These are phyloP conservation scores for Cyberlindnera subsufficiens DNA, from an alignment of 805 yeast species.

Conservation along the genomic window DNA sequence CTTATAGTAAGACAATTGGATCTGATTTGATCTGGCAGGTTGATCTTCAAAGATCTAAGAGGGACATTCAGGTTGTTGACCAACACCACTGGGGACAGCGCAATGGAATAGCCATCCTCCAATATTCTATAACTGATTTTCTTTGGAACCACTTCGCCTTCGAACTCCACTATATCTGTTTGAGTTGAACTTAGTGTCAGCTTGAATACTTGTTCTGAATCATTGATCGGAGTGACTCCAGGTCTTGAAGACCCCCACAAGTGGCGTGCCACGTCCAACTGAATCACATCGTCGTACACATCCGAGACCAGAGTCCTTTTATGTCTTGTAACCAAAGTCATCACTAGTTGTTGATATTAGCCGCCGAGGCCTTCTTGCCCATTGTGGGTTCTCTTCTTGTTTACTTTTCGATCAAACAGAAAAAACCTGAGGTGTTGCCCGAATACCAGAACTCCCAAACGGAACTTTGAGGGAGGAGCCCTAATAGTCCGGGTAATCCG, in stretches of 20 bases:
- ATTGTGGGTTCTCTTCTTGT: too few relatives aligned
- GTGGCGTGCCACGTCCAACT: conserved; percentile 21
- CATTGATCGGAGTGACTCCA: neutral
- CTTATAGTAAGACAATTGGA: conserved; percentile 32
- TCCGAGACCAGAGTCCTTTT: conserved; percentile 4
- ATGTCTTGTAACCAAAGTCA: conserved; percentile 11
- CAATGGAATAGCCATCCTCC: conserved; percentile 14
- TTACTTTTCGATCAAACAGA: too few relatives aligned
- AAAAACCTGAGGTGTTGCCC: too few relatives aligned
- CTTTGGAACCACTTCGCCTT: conserved; percentile 30
- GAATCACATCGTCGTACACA: conserved; percentile 2
- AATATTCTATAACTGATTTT: conserved; percentile 22
- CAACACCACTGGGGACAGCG: conserved; percentile 17
- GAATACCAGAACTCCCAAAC: too few relatives aligned
- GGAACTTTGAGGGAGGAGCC: neutral
- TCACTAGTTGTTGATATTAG: neutral
- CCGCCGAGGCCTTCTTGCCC: too few relatives aligned
- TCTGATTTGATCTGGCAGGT: conserved; percentile 32
- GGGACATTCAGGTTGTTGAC: conserved; percentile 19
- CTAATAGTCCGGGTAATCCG: conserved; percentile 3
- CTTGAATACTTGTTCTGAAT: conserved; percentile 18
- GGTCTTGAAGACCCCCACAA: conserved; percentile 15
- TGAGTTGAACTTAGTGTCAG: conserved; percentile 10
- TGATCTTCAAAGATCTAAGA: conserved; percentile 23
- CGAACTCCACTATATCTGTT: conserved; percentile 23